Conservation (phyloP, 805 yeast species). For the Cyberlindnera nakhonratchasimensis region DNA sequence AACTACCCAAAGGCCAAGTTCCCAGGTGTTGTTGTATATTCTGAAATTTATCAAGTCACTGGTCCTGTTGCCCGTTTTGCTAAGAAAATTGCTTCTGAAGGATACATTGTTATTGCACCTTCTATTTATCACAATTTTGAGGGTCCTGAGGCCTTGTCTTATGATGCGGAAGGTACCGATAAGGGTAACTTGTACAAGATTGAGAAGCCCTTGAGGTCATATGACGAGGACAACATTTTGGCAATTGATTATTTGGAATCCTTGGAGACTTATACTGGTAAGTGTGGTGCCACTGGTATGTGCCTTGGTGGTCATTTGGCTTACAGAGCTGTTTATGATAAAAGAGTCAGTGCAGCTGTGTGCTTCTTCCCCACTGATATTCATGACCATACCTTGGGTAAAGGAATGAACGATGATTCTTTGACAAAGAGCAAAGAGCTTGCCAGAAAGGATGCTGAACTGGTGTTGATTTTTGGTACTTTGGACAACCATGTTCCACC, state of each 20-base stretch:
- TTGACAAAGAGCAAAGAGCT: slow-evolving; percentile 53
- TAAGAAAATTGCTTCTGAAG: slow-evolving; percentile 73
- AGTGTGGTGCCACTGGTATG: slow-evolving; percentile 82
- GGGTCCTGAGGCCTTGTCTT: slow-evolving; percentile 58
- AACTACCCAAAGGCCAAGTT: slow-evolving; percentile 76
- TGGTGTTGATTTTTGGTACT: slow-evolving; percentile 71
- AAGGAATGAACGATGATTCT: slow-evolving; percentile 63
- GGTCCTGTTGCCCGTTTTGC: slow-evolving; percentile 82
- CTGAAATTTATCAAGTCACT: slow-evolving; percentile 78
- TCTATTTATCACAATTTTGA: slow-evolving; percentile 75
- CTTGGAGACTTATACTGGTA: slow-evolving; percentile 64
- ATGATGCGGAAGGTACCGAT: slow-evolving; percentile 74
- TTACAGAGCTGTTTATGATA: slow-evolving; percentile 64
- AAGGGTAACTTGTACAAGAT: slow-evolving; percentile 65
- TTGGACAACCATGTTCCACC: slow-evolving; percentile 79
- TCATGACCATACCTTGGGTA: slow-evolving; percentile 64
- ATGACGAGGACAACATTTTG: slow-evolving; percentile 69
- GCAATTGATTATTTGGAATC: slow-evolving; percentile 58
- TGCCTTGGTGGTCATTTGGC: slow-evolving; percentile 85
- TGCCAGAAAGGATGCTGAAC: slow-evolving; percentile 48
- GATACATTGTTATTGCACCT: slow-evolving; percentile 76
- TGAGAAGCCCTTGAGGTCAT: slow-evolving; percentile 63
- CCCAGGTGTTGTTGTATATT: slow-evolving; percentile 76
- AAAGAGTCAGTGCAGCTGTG: slow-evolving; percentile 61
- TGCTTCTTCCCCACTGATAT: slow-evolving; percentile 82